Evolutionary conservation across 331 rosid genomes (phyloP).

Genomic region (Acacia concinna): DNA sequence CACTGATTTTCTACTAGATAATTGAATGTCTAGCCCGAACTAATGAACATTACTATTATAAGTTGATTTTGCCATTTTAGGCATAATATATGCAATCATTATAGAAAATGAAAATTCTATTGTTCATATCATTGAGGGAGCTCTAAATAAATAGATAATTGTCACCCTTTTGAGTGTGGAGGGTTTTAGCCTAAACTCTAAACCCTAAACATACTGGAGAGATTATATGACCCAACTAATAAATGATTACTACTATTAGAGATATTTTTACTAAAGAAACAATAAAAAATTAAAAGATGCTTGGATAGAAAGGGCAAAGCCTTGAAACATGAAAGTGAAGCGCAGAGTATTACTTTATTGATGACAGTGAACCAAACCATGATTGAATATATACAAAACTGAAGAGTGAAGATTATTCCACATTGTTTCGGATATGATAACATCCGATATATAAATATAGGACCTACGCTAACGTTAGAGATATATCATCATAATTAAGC

Average conservation of each 20-base stretch:
- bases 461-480: too few species aligned
- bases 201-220: background rate
- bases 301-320: background rate
- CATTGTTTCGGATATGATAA: background rate
- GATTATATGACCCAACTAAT: background rate
- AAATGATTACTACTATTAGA: background rate
- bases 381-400: background rate
- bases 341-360: background rate
- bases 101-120: background rate
- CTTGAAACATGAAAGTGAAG: background rate
- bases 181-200: background rate
- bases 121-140: background rate
- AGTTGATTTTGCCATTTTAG: background rate
- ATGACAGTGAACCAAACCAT: background rate
- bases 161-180: background rate
- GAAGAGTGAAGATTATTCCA: background rate
- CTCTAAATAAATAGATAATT: background rate
- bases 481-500: background rate
- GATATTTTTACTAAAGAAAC: background rate
- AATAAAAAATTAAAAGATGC: background rate
- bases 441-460: background rate
- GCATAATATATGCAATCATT: too few species aligned
- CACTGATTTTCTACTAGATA: background rate
- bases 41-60: too few species aligned
- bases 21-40: too few species aligned